These are phyloP conservation scores for Saprolegnia diclina DNA, from an alignment of 352 stramenopile genomes.

Conservation along the genomic window DNA sequence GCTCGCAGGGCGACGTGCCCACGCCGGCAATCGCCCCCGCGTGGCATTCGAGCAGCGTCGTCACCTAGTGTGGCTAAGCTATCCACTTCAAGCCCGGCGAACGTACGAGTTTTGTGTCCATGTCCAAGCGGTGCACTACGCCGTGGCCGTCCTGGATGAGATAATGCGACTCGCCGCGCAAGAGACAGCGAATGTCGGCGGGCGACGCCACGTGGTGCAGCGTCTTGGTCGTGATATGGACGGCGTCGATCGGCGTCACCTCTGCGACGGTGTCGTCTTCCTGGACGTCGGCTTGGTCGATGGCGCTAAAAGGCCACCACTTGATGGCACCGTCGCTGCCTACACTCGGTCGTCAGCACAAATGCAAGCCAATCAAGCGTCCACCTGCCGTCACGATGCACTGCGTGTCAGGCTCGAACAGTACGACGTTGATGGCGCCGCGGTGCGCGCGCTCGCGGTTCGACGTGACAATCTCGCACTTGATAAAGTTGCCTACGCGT, in stretches of 20 bases:
- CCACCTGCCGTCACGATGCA: constrained; percentile 64
- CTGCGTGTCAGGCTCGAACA: constrained; percentile 41
- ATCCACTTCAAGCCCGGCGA: background rate
- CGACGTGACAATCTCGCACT: constrained; percentile 82
- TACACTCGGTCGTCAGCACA: background rate
- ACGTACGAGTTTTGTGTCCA: constrained; percentile 13
- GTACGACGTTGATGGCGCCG: constrained; percentile 66
- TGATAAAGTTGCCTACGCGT: constrained; percentile 86
- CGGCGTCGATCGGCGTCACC: constrained; percentile 55
- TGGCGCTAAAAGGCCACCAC: constrained; percentile 83
- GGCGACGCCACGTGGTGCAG: constrained; percentile 13
- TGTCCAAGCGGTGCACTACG: constrained; percentile 39
- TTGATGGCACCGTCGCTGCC: constrained; percentile 79
- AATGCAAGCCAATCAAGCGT: too few species aligned
- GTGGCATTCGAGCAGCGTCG: constrained; percentile 35
- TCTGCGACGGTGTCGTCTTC: constrained; percentile 73
- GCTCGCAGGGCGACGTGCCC: constrained; percentile 76
- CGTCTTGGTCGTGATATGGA: constrained; percentile 49
- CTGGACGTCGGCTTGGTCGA: constrained; percentile 82
- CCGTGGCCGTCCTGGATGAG: constrained; percentile 59
- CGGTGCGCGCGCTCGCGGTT: constrained; percentile 62
- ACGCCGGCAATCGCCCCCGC: constrained; percentile 63
- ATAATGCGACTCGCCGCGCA: constrained; percentile 44
- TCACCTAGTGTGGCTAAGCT: constrained; percentile 12
- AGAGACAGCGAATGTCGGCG: constrained; percentile 55